Conservation (phyloP, 495 filamentous ascomycete species). For the Cairneyella variabilis region DNA sequence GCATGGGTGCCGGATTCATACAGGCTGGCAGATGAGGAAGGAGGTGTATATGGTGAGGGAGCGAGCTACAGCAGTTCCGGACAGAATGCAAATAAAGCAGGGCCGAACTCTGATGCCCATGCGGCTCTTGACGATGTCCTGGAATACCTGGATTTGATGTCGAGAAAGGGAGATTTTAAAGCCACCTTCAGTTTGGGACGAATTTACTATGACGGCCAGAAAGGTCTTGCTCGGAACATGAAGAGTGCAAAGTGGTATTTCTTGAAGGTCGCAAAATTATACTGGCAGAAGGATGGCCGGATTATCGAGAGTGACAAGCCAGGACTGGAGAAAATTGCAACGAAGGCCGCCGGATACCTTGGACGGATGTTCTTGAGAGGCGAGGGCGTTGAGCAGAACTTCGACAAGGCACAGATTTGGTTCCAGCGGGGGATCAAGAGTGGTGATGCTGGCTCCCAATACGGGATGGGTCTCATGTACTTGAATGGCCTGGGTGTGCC, state of each 20-base stretch:
- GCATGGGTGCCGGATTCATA: constrained; percentile 70
- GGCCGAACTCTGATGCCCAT: constrained; percentile 66
- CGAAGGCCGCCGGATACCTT: constrained; percentile 86
- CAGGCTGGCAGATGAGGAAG: constrained; percentile 80
- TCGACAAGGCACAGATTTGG: constrained; percentile 72
- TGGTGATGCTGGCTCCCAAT: constrained; percentile 82
- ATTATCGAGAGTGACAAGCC: constrained; percentile 49
- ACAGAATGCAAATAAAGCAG: constrained; percentile 69
- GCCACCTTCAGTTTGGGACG: constrained; percentile 86
- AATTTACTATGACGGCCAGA: constrained; percentile 86
- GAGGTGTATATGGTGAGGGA: constrained; percentile 92
- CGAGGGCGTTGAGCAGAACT: constrained; percentile 82
- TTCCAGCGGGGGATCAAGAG: constrained; percentile 77
- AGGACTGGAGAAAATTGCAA: constrained; percentile 73
- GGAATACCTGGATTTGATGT: constrained; percentile 92
- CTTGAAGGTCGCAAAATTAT: constrained; percentile 71
- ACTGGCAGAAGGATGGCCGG: constrained; percentile 79
- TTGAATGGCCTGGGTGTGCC: constrained; percentile 78
- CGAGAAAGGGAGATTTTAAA: constrained; percentile 87
- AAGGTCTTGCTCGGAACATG: constrained; percentile 68
- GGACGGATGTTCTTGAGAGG: constrained; percentile 92
- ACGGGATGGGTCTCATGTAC: constrained; percentile 82
- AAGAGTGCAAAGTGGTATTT: constrained; percentile 78
- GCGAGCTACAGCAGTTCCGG: constrained; percentile 90
- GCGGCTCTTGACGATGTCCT: constrained; percentile 89